Base-by-base conservation (phyloP, 2,329 filamentous ascomycete species). In the Fusarium sp. region DNA sequence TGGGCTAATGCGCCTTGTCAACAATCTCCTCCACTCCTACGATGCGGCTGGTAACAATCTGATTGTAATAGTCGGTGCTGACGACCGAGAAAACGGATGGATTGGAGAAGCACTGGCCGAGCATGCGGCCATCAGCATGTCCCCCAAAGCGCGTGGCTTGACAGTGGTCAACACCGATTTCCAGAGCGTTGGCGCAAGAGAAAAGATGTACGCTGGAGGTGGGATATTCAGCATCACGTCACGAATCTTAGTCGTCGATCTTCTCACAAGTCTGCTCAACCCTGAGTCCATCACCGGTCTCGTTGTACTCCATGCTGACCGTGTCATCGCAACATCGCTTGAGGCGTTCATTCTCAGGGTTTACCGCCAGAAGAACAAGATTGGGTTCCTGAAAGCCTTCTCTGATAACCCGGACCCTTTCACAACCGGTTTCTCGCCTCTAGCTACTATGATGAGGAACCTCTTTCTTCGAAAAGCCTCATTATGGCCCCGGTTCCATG, bases 151-250 rank as follows among this genome's bases (percentile, higher is more conserved):
- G 52, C 89, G 95, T 68, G 96, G 96, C 2, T 84, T 99, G 72
- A 95, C 91, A 44, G 87, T 97, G 27, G 94, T 99, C 79, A 98
- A 98, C 80, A 98, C 96, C 9, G 96, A 99, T 79, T 89, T 91
- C 79, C 96, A 95, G 79, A 97, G 90, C 73, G 95, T 98, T 20
- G 89, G 89, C 5, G 90, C 91, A 52, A 88, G 96, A 75, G 94
- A 98, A 84, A 97, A 95, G 83, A 92, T 98, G 87, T 99, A 99
- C 81, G 85, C 89, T 4, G 87, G 90, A 63, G 96, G 96, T 15
- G 96, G 96, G 51, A 92, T 98, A 73, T 95, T 98, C 83, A 97
- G 94, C 81, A 92, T 99, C 77, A 99, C 96, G 18, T 98, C 95
- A 63, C 91, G 95, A 58, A 99, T 99, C 70, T 83, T 99, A 66